Percentiles rank a stretch among this genome's conserved stretches.
Evolutionary conservation across 805 yeast species (phyloP).

Genomic region (Clavispora phyllophila): DNA sequence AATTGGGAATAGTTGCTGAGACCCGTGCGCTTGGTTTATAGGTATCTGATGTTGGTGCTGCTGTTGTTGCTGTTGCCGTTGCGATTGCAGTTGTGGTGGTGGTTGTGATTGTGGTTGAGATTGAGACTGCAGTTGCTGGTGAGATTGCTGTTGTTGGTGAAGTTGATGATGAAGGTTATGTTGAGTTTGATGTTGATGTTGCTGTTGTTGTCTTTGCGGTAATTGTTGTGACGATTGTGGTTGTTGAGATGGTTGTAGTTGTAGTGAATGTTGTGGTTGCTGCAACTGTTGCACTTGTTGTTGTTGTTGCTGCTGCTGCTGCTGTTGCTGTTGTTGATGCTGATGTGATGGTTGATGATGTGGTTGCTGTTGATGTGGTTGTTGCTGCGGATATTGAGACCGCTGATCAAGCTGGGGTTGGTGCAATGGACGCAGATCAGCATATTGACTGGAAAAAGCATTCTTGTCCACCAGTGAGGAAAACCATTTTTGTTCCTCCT

Average conservation of each 20-base stretch:
- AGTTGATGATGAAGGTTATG: background rate
- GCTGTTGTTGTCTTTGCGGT: background rate
- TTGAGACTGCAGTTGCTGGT: slow-evolving; percentile 1
- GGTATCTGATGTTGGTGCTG: background rate
- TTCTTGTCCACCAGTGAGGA: background rate
- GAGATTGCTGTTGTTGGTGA: background rate
- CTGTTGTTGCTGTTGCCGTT: background rate
- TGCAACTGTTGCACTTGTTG: background rate
- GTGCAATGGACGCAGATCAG: background rate
- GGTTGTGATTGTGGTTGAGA: background rate
- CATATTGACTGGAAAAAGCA: background rate
- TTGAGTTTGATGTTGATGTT: background rate
- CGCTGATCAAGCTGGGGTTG: background rate
- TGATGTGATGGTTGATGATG: background rate
- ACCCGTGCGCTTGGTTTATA: no score
- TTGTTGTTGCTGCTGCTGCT: background rate
- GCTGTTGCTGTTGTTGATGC: background rate
- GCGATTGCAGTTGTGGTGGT: slow-evolving; percentile 1
- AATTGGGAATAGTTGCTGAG: no score
- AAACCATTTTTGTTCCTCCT: background rate
- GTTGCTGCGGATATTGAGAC: background rate
- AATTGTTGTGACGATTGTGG: background rate
- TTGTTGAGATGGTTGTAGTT: no score
- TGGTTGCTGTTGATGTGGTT: background rate
- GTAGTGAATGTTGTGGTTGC: background rate